Percentiles rank a stretch among this genome's conserved stretches.
Evolutionary conservation across 208 protist species (phyloP).

Genomic region (Sergeia podlipaevii): DNA sequence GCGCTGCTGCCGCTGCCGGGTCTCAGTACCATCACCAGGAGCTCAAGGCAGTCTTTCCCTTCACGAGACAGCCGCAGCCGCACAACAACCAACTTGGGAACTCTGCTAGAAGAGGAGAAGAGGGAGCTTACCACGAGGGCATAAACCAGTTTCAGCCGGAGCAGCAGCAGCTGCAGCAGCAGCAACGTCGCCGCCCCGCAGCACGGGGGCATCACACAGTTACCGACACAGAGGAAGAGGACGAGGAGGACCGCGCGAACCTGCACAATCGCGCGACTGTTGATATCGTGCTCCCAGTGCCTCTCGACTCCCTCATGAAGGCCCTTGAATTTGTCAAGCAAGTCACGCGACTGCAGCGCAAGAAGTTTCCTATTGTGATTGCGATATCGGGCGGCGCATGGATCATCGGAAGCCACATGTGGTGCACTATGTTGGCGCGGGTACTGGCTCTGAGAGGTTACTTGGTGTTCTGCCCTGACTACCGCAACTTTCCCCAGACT

Average conservation of each 20-base stretch:
- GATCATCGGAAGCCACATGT: conserved; percentile 86
- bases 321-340: conserved; percentile 35
- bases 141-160: no score
- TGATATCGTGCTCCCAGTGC: conserved; percentile 55
- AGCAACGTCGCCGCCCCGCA: background rate
- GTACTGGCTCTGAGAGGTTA: conserved; percentile 73
- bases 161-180: background rate
- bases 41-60: no score
- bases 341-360: conserved; percentile 32
- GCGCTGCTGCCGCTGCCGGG: no score
- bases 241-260: conserved; percentile 54
- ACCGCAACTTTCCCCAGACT: conserved; percentile 91
- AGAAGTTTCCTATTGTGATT: conserved; percentile 80
- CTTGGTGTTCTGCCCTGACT: conserved; percentile 90
- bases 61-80: no score
- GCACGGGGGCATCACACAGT: background rate
- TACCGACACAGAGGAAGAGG: conserved; percentile 21
- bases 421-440: conserved; percentile 75
- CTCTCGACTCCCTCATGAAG: conserved; percentile 52
- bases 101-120: no score
- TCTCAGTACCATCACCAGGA: no score
- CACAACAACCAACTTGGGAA: no score
- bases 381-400: conserved; percentile 69
- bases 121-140: no score
- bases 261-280: conserved; percentile 63